Evolutionary conservation across 2,329 filamentous ascomycete species (phyloP), one percentile per base, ranked within the genome.

Genomic region (Cladophialophora bantiana): DNA sequence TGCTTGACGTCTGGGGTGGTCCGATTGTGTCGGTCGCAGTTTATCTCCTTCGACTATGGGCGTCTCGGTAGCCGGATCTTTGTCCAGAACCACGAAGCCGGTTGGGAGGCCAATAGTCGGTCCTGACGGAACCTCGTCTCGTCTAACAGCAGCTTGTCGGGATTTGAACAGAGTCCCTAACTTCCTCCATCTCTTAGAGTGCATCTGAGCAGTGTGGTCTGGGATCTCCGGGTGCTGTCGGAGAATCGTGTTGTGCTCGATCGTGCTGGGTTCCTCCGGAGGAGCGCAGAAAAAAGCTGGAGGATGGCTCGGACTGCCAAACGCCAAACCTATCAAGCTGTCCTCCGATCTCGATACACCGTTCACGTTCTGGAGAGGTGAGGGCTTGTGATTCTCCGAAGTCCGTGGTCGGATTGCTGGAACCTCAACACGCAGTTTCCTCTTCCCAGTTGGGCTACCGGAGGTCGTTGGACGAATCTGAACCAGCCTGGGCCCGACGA

Each of bases 241-340:
- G 48, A 52, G 53, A 26, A 65, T 40, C 40, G 59, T 36, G 20
- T 63, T 63, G 9, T 59, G 52, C 6, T 62, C 67, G 35, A 13
- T n/a, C 20, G 61, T 38, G 57, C 59, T 55, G 36, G 62, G 32
- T 0, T 56, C 26, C 36, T 60, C 50, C 5, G 55, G 45, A 26
- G 58, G 58, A 48, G 12, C 61, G 12, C 60, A 38, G 38, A 70
- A 69, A 13, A 34, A 32, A n/a, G 66, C 15, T 7, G 68, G 71
- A 59, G 70, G 68, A 48, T 71, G 71, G 40, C 83, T 80, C 31
- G 90, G 90, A 73, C 90, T 93, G 36, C 90, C 90, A 64, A 93
- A 79, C 1, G 90, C 90, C 83, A 93, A 89, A 9, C 91, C 91
- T 68, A 93, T 93, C 71, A 81, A 83, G 68, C 81, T 78, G 53